Evolutionary conservation across 2,329 filamentous ascomycete species (phyloP), one percentile per base, ranked within the genome.

Genomic region (Coleophoma cylindrospora): DNA sequence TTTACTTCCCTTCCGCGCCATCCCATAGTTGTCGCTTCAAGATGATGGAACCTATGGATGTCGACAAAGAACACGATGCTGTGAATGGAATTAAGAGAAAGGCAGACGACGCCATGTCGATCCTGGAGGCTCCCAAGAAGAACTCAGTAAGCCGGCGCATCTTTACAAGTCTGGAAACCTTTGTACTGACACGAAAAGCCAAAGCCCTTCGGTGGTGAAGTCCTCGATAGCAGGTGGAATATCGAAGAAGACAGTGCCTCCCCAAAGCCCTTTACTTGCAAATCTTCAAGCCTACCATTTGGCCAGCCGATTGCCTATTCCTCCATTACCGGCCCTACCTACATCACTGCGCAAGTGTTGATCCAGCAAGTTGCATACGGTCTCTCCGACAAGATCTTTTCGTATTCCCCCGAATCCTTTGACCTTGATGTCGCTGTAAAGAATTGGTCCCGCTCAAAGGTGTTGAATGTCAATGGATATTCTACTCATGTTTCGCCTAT

Each of bases 291-390:
- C 51, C 70, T 83, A 19, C 79, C 80, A 15, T 81, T 83, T 47
- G 80, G 79, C 55, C 75, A 80, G 66, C 67, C 69, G 47, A 74
- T 83, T 53, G 57, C 53, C n/a, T 66, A 83, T 52, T 68, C 76
- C 34, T 74, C 78, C 61, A 88, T 97, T 68, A 84, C 80, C 53
- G 94, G 92, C 14, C 89, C 92, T 58, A 94, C 89, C 50, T 99
- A 99, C 71, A 80, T 92, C 54, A 97, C 92, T 38, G 89, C 91
- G 32, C 94, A 99, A 73, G 84, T 90, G 19, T 81, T 99, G 50
- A 87, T 97, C 57, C 94, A 99, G 74, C 94, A 99, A 72, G 87
- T 97, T 57, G 90, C 92, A 54, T 99, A 96, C 73, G 82, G 89
- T 56, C 79, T 99, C 54, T 97, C 92, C 50, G 91, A 97, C 76